These are phyloP conservation scores for Drechslerella stenobrocha DNA, from an alignment of 2,329 filamentous ascomycete species.

Conservation along the genomic window DNA sequence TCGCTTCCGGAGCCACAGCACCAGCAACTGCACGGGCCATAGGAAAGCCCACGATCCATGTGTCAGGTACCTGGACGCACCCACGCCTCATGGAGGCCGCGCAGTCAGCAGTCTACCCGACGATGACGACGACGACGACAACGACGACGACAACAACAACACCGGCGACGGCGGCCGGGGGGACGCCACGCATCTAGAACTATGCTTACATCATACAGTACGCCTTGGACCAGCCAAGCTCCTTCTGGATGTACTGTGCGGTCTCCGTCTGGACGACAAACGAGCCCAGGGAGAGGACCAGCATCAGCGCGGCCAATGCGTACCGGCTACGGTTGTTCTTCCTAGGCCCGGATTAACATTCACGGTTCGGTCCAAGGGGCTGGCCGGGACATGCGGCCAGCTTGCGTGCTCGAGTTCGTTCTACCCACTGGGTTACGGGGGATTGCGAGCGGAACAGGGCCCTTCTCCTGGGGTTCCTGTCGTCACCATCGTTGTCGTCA, in stretches of 20 bases:
- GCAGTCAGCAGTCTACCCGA: too few relatives aligned
- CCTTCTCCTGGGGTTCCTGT: slow-evolving; percentile 19
- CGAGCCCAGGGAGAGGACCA: slow-evolving; percentile 77
- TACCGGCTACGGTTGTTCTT: slow-evolving; percentile 78
- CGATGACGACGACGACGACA: too few relatives aligned
- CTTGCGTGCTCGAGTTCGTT: slow-evolving; percentile 56
- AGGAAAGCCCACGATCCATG: slow-evolving; percentile 91
- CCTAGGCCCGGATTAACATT: slow-evolving; percentile 61
- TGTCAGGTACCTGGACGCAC: slow-evolving; percentile 76
- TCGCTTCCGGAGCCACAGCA: slow-evolving; percentile 78
- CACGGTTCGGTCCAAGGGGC: too few relatives aligned
- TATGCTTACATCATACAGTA: slow-evolving; percentile 93
- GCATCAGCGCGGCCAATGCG: slow-evolving; percentile 80
- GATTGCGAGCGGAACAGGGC: slow-evolving; percentile 55
- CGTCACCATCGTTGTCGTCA: slow-evolving; percentile 26
- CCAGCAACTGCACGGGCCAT: slow-evolving; percentile 80
- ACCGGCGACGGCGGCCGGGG: too few relatives aligned
- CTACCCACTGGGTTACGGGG: slow-evolving; percentile 54
- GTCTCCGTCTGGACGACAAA: slow-evolving; percentile 92
- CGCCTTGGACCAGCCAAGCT: slow-evolving; percentile 94
- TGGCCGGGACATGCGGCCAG: slow-evolving; percentile 53
- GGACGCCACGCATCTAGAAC: slow-evolving; percentile 10
- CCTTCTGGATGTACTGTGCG: slow-evolving; percentile 89
- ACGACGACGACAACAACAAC: too few relatives aligned
- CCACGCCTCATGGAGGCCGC: too few relatives aligned